phyloP scores from a whole-genome alignment of 179 eudicot genomes.

The Kewa caespitosa region DNA sequence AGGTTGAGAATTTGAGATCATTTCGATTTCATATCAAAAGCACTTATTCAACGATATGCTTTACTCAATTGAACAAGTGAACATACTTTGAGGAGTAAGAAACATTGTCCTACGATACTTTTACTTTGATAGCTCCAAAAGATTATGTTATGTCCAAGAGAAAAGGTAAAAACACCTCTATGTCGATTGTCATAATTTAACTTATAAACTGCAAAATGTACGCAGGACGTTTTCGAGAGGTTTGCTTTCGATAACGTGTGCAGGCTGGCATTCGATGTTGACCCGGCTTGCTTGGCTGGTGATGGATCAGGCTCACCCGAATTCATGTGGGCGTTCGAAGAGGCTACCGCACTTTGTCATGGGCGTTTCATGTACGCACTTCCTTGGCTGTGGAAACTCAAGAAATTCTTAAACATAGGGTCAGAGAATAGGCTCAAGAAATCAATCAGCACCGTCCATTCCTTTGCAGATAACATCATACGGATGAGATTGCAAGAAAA shows the following conservation, averaged over 20 bases:
- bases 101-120: too few relatives aligned
- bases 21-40: too few relatives aligned
- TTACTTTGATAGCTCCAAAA: too few relatives aligned
- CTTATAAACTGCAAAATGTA: too few relatives aligned
- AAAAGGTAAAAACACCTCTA: too few relatives aligned
- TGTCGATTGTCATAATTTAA: too few relatives aligned
- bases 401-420: slow-evolving; percentile 50
- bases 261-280: slow-evolving; percentile 73
- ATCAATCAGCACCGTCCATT: slow-evolving; percentile 56
- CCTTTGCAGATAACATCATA: slow-evolving; percentile 65
- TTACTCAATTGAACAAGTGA: too few relatives aligned
- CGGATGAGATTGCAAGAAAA: slow-evolving; percentile 41
- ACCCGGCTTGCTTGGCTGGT: slow-evolving; percentile 64
- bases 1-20: too few relatives aligned
- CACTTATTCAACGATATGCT: too few relatives aligned
- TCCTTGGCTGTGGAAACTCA: slow-evolving; percentile 37
- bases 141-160: too few relatives aligned
- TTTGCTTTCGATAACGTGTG: slow-evolving; percentile 76
- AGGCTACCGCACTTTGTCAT: slow-evolving; percentile 56
- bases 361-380: slow-evolving; percentile 59
- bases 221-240: slow-evolving; percentile 62
- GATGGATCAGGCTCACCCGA: slow-evolving; percentile 38
- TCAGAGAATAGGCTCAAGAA: slow-evolving; percentile 47
- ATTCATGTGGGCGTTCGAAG: slow-evolving; percentile 83
- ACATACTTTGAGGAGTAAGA: too few relatives aligned